Base-by-base conservation (phyloP, 495 filamentous ascomycete species). In the Trichoderma orchidacearum region DNA sequence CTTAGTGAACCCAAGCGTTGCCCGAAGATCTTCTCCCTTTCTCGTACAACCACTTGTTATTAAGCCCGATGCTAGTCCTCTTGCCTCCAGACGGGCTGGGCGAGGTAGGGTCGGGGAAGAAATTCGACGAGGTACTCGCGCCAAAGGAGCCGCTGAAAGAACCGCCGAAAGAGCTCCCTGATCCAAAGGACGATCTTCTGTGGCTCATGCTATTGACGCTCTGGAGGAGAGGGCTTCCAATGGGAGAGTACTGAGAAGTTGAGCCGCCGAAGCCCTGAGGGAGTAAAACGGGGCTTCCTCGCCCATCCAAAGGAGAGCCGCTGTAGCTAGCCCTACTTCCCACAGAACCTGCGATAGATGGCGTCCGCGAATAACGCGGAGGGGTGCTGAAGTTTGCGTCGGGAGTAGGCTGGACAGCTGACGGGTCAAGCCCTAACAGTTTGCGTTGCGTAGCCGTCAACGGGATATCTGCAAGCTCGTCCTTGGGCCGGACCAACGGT, bases 21-120 rank as follows among this genome's bases (percentile, higher is more conserved):
- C 70, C 66, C 55, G 72, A 69, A 7, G 56, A 63, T 58, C 69
- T 68, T 60, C 81, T 75, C 23, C 74, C 75, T 67, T 83, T 85
- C 68, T 98, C 88, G 70, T 95, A 98, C 36, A 96, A 69, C 92
- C 91, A 98, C 70, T 86, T 89, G 68, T 80, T 95, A 61, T 87
- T 95, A 61, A 96, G 64, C 12, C 79, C 77, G 35, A 96, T 75
- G 54, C 78, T 86, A 27, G 80, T 80, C 32, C 85, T 77, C 69
- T 85, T 89, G 23, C 80, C 80, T 1, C 74, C 64, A 5, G 82
- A 78, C 38, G 83, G 89, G 48, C 82, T 87, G 6, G 84, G 87
- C 51, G 78, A 74, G 0, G 82, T 78, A 7, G 63, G 64, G 59
- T 65, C 67, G 32, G 60, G 58, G 23, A 70, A 63, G 30, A 65